A percentile compares a stretch with the other conserved stretches of the same genome.
phyloP scores from a whole-genome alignment of 1,284 basidiomycete species.

The Calocybe gambosa region DNA sequence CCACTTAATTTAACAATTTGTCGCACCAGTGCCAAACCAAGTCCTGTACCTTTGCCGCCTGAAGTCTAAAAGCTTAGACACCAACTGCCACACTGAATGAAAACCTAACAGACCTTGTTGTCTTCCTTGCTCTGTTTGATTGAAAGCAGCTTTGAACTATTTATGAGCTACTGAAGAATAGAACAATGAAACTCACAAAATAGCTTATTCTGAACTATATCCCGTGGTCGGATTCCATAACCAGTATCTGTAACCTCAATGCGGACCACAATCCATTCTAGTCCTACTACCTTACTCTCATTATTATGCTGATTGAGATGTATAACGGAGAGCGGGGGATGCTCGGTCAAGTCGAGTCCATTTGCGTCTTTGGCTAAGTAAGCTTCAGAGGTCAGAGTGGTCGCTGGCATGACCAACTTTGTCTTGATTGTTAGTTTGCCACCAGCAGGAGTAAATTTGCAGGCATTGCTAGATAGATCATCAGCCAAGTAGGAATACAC shows the following conservation, averaged over 20 bases:
- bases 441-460: conserved; percentile 76
- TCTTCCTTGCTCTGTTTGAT: conserved; percentile 75
- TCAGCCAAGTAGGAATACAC: background rate
- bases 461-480: conserved; percentile 48
- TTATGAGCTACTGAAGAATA: background rate
- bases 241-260: conserved; percentile 83
- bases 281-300: conserved; percentile 25
- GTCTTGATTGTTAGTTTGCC: conserved; percentile 61
- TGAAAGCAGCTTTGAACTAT: conserved; percentile 51
- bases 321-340: conserved; percentile 36
- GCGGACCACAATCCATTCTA: conserved; percentile 66
- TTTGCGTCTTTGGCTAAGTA: background rate
- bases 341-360: background rate
- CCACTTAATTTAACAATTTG: conserved; percentile 83
- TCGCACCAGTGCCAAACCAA: conserved; percentile 85
- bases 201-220: conserved; percentile 70
- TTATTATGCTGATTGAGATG: conserved; percentile 48
- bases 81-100: background rate
- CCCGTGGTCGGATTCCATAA: conserved; percentile 62
- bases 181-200: conserved; percentile 50
- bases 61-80: conserved; percentile 3
- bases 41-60: conserved; percentile 82
- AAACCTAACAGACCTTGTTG: conserved; percentile 49
- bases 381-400: background rate
- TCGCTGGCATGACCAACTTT: conserved; percentile 37